Conservation (phyloP, 495 filamentous ascomycete species). For the Halenospora varia region DNA sequence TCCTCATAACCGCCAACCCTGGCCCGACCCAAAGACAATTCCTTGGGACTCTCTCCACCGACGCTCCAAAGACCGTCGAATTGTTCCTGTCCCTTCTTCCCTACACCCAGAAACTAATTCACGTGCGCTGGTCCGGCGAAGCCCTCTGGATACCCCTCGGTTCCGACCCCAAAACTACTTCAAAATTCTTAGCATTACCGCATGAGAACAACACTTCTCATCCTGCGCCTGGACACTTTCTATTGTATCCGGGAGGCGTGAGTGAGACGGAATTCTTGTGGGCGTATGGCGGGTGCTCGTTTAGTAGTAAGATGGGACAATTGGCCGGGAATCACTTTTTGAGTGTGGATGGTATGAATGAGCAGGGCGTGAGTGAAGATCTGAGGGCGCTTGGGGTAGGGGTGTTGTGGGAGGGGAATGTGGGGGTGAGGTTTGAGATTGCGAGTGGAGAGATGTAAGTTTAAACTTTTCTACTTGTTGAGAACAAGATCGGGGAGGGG, state of each 20-base stretch:
- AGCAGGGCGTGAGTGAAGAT: too few species aligned
- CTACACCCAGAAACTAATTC: conserved; percentile 27
- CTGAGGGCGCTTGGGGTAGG: conserved; percentile 20
- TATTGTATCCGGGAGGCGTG: conserved; percentile 27
- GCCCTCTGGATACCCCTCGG: conserved; percentile 29
- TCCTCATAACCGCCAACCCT: conserved; percentile 25
- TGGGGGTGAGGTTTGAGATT: conserved; percentile 26
- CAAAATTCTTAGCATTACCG: conserved; percentile 24
- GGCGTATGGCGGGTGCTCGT: conserved; percentile 25
- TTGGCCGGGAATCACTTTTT: conserved; percentile 29
- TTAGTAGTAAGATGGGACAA: conserved; percentile 27
- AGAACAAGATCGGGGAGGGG: too few species aligned
- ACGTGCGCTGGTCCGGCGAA: conserved; percentile 29
- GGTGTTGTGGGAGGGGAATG: conserved; percentile 11
- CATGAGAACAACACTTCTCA: conserved; percentile 29
- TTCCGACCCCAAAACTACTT: too few species aligned
- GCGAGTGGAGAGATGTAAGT: conserved; percentile 17
- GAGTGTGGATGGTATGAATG: conserved; percentile 25
- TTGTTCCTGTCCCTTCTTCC: conserved; percentile 26
- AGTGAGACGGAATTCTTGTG: conserved; percentile 29
- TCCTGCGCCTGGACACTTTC: conserved; percentile 24
- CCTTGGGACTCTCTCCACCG: conserved; percentile 21
- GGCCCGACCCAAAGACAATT: too few species aligned
- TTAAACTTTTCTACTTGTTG: neutral
- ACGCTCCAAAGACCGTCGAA: conserved; percentile 24